A percentile compares a stretch with the other conserved stretches of the same genome.
Evolutionary conservation across 306 rosid species (phyloP).

Genomic region (Prunus fruticosa): DNA sequence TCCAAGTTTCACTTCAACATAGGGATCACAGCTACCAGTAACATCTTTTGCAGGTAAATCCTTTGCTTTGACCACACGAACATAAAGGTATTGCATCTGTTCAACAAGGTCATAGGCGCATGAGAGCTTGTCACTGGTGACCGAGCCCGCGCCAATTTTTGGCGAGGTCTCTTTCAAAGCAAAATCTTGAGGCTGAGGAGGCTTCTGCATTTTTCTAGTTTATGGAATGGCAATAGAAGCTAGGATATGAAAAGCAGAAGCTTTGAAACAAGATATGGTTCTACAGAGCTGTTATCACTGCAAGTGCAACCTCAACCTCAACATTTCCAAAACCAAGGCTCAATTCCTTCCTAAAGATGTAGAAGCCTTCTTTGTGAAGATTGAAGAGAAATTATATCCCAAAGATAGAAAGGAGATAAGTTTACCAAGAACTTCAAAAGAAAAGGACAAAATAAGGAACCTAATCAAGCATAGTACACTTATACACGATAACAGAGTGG

Average conservation of each 20-base stretch:
- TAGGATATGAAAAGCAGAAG: neutral
- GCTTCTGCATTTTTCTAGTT: conserved; percentile 68
- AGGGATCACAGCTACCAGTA: conserved; percentile 85
- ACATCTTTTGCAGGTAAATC: conserved; percentile 84
- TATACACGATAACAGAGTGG: neutral
- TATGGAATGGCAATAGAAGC: conserved; percentile 14
- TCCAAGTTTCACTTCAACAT: conserved; percentile 86
- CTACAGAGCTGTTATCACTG: neutral
- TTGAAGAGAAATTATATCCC: neutral
- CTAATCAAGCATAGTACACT: neutral
- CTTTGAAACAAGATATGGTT: neutral
- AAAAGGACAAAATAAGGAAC: neutral
- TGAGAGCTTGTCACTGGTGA: conserved; percentile 66
- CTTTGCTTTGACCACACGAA: conserved; percentile 80
- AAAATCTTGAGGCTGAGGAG: conserved; percentile 62
- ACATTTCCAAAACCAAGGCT: neutral
- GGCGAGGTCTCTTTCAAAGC: conserved; percentile 83
- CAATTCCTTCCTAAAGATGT: neutral
- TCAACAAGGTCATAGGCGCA: conserved; percentile 89
- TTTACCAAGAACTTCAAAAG: conserved; percentile 1
- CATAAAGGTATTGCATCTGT: conserved; percentile 87
- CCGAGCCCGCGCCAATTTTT: conserved; percentile 69
- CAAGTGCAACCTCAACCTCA: conserved; percentile 3
- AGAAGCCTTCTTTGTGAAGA: neutral
- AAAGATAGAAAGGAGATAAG: conserved; percentile 9